Evolutionary conservation across 2,329 filamentous ascomycete species (phyloP).

Genomic region (Curvularia sp.): DNA sequence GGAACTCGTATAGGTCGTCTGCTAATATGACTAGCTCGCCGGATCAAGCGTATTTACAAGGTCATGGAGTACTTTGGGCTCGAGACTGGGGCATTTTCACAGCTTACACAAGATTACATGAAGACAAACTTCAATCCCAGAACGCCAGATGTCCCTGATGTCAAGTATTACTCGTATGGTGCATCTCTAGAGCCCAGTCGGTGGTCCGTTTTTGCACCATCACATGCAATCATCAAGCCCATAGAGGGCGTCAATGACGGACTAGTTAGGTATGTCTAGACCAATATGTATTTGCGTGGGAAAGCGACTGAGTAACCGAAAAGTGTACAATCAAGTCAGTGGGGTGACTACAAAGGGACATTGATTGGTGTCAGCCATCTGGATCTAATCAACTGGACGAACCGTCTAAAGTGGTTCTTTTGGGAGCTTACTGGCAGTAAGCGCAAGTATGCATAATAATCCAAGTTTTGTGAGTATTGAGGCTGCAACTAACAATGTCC

Average conservation of each 20-base stretch:
- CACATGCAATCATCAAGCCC: conserved; percentile 62
- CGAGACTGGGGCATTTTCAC: conserved; percentile 67
- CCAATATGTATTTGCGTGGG: neutral
- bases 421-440: conserved; percentile 64
- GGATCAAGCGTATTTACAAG: conserved; percentile 63
- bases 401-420: conserved; percentile 65
- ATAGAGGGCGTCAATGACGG: conserved; percentile 69
- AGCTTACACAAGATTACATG: conserved; percentile 67
- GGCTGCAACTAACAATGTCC: conserved; percentile 21
- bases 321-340: conserved; percentile 64
- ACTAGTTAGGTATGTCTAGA: conserved; percentile 59
- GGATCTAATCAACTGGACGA: conserved; percentile 72
- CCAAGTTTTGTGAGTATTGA: no score
- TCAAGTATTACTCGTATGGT: conserved; percentile 70
- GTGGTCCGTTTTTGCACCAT: conserved; percentile 65
- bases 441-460: conserved; percentile 54
- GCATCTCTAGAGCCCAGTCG: conserved; percentile 63
- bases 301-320: neutral
- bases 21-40: conserved; percentile 45
- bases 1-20: conserved; percentile 12
- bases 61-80: conserved; percentile 62
- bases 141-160: conserved; percentile 62
- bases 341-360: conserved; percentile 70
- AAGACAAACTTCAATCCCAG: conserved; percentile 64
- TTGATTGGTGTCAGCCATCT: conserved; percentile 69